Base-by-base conservation (phyloP, 1,284 basidiomycete species). In the Papiliotrema flavescens region DNA sequence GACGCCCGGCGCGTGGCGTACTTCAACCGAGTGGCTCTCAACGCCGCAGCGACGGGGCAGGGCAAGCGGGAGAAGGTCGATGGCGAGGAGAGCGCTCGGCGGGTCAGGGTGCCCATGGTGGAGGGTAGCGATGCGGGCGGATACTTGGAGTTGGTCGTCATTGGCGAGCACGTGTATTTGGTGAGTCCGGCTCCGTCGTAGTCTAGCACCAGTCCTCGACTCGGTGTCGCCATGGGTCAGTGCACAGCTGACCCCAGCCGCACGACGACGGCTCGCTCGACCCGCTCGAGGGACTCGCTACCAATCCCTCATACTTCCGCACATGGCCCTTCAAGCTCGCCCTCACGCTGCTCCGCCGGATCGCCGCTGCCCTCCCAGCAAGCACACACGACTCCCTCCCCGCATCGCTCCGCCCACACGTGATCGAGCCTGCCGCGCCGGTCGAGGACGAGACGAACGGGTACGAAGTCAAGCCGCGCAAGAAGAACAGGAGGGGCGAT, bases 1-100 rank as follows among this genome's bases (percentile, higher is more conserved):
- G 90, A 95, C 67, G 65, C 87, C 51, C 77, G 78, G 48, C 83
- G 86, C 35, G 84, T 97, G 43, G 82, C 86, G 39, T 78, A 80
- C 55, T 85, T 91, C 63, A 76, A 83, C 13, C 69, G 70, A 43
- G 80, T 85, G 42, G 91, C 90, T 15, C 81, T 81, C 55, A 63
- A 23, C 24, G 28, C 50, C 23, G 50, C 50, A 2, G 55, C 54
- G 44, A 45, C 34, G 11, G 46, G 42, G 9, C 53, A 55, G 20
- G 47, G 49, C n/a, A 53, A 45, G 15, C 57, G 48, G 9, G 55
- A 50, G 43, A 52, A 47, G 15, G 39, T 47, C 15, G 41, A 24
- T 19, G 11, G 28, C 28, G 52, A 46, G 15, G 56, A 44, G 8
- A 55, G 44, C 24, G 34, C 71, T 44, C 61, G 73, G 47, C 75